Evolutionary conservation across 169 alveolate genomes (phyloP), one percentile per base, ranked within the genome.

Genomic region (Plasmodium knowlesi): DNA sequence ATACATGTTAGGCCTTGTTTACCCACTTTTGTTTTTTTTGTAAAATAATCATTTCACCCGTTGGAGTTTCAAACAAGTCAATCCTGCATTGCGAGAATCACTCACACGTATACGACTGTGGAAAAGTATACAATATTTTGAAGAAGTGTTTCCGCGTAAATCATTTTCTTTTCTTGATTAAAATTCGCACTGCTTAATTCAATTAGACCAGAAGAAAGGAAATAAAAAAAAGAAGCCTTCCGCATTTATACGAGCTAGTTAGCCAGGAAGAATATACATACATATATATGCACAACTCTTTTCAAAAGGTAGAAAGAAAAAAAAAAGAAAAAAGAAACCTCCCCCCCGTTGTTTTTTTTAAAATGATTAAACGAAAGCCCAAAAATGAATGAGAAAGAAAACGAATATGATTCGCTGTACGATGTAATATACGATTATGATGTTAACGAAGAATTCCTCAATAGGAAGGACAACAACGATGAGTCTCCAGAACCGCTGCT

Each of bases 361-460:
- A 81, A 67, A 67, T 67, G 76, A 67, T 67, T 67, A 67, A 67
- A 50, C 34, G 72, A 28, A 71, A 71, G 53, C 53, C 61, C 73
- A 84, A 84, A 86, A 86, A 86, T 86, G 93, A 86, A 86, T 86
- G 93, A 78, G 30, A 46, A 39, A 74, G 85, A 53, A 30, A 57
- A 86, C 37, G 93, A 86, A 74, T 86, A 86, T 86, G 93, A 86
- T 86, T 50, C 78, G 22, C 86, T 86, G 5, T 86, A 86, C 67
- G 93, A 86, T 57, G 80, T 46, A 32, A 86, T 86, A 57, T 86
- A 86, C 81, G 93, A 86, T 86, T 86, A 86, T 74, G 93, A 74
- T 28, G 50, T 74, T 16, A 86, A 86, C 39, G 92, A 84, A 22
- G 93, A 86, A 53, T 28, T 74, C 50, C 10, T 76, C 28, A 86